Evolutionary conservation across 73 alveolate genomes (phyloP).

Genomic region (Stentor roeselii): DNA sequence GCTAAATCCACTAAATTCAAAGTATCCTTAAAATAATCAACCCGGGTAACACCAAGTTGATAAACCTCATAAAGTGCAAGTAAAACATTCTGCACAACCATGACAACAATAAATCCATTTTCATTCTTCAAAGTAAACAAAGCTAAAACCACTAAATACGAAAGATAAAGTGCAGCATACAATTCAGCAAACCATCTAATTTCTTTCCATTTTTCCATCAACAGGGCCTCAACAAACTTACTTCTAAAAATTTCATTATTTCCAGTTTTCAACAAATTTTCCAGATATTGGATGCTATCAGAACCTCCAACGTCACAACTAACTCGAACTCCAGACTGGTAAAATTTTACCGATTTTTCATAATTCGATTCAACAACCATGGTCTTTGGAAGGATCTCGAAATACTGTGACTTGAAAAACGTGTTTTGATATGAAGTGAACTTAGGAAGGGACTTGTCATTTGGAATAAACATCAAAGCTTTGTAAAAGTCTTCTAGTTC

Average conservation of each 20-base stretch:
- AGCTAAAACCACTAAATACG: neutral
- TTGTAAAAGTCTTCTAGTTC: neutral
- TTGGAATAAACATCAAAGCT: neutral
- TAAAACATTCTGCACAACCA: neutral
- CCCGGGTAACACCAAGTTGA: neutral
- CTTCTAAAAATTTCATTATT: neutral
- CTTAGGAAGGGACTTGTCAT: neutral
- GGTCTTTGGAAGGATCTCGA: neutral
- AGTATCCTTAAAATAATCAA: neutral
- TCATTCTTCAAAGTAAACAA: no score
- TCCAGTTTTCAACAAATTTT: neutral
- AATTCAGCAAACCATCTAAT: neutral
- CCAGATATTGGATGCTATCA: neutral
- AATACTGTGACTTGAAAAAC: neutral
- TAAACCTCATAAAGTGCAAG: neutral
- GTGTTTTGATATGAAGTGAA: neutral
- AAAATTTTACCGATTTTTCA: neutral
- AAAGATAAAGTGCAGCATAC: neutral
- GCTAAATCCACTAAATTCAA: neutral
- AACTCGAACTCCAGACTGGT: neutral
- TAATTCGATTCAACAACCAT: neutral
- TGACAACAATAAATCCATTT: neutral
- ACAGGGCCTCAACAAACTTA: neutral
- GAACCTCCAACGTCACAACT: neutral
- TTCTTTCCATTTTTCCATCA: neutral